Evolutionary conservation across 2,329 filamentous ascomycete genomes (phyloP).

Genomic region (Curvularia sp.): DNA sequence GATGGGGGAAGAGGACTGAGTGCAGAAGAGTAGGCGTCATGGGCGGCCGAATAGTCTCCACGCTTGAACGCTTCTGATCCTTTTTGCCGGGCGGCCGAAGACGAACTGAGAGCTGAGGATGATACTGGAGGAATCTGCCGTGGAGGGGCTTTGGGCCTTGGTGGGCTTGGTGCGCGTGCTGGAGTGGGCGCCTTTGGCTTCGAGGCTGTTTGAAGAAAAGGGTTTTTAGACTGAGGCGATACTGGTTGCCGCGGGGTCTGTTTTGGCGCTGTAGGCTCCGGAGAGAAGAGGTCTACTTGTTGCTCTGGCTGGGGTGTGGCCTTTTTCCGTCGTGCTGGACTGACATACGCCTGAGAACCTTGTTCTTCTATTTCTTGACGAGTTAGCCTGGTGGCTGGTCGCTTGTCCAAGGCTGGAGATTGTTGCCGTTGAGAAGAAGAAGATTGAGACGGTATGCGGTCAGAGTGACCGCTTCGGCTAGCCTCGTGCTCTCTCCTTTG

Average conservation of each 20-base stretch:
- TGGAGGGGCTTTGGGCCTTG: conserved; percentile 58
- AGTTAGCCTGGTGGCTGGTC: conserved; percentile 67
- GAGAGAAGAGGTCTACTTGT: conserved; percentile 66
- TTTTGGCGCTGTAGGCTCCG: conserved; percentile 37
- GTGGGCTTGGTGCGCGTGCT: conserved; percentile 50
- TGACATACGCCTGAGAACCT: conserved; percentile 82
- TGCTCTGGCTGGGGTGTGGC: conserved; percentile 59
- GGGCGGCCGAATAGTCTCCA: conserved; percentile 88
- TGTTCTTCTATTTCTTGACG: conserved; percentile 80
- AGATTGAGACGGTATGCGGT: conserved; percentile 51
- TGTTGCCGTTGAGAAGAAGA: conserved; percentile 49
- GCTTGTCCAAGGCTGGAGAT: conserved; percentile 38
- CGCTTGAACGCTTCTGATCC: conserved; percentile 92
- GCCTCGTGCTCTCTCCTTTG: conserved; percentile 35
- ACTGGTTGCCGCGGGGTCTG: conserved; percentile 40
- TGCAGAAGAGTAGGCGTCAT: conserved; percentile 80
- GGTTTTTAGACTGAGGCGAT: conserved; percentile 49
- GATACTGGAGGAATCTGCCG: conserved; percentile 73
- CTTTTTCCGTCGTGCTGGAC: conserved; percentile 81
- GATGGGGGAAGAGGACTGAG: conserved; percentile 74
- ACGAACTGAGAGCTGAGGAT: conserved; percentile 72
- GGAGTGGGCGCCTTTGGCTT: conserved; percentile 43
- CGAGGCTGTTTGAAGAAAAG: conserved; percentile 44
- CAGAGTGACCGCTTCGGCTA: conserved; percentile 38
- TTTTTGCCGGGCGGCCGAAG: conserved; percentile 76